Evolutionary conservation across 2,329 filamentous ascomycete genomes (phyloP).

Genomic region (Lecanosticta acicola): DNA sequence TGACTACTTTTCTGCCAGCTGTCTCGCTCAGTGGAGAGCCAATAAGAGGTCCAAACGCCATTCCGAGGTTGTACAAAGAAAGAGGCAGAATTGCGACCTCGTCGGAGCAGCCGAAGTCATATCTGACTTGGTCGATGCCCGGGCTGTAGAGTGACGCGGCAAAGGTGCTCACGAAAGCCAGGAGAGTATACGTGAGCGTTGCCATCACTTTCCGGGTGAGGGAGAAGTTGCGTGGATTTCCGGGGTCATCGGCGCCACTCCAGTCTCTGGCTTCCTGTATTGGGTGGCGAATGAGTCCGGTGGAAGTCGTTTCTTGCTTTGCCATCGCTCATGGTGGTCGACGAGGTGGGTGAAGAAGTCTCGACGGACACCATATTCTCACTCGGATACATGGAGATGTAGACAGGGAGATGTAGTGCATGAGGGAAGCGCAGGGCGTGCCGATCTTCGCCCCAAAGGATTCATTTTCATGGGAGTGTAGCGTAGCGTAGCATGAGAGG

Average conservation of each 20-base stretch:
- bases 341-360: too few species aligned
- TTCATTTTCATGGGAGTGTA: too few species aligned
- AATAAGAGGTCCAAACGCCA: slow-evolving; percentile 35
- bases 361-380: too few species aligned
- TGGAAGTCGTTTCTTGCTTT: background rate
- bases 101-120: slow-evolving; percentile 24
- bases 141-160: slow-evolving; percentile 31
- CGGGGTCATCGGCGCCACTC: slow-evolving; percentile 25
- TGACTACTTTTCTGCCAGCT: slow-evolving; percentile 33
- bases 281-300: background rate
- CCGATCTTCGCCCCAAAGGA: too few species aligned
- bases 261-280: slow-evolving; percentile 25
- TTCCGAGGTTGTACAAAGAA: slow-evolving; percentile 35
- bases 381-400: too few species aligned
- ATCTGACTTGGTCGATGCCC: slow-evolving; percentile 20
- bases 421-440: background rate
- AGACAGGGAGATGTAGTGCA: too few species aligned
- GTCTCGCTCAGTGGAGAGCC: slow-evolving; percentile 36
- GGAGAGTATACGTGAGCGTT: slow-evolving; percentile 24
- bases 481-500: too few species aligned
- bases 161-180: slow-evolving; percentile 31
- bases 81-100: slow-evolving; percentile 33
- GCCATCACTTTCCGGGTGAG: slow-evolving; percentile 18
- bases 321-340: slow-evolving; percentile 1
- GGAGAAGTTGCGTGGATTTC: slow-evolving; percentile 31